Evolutionary conservation across 2,329 filamentous ascomycete species (phyloP).

Genomic region (Pseudohalonectria lignicola): DNA sequence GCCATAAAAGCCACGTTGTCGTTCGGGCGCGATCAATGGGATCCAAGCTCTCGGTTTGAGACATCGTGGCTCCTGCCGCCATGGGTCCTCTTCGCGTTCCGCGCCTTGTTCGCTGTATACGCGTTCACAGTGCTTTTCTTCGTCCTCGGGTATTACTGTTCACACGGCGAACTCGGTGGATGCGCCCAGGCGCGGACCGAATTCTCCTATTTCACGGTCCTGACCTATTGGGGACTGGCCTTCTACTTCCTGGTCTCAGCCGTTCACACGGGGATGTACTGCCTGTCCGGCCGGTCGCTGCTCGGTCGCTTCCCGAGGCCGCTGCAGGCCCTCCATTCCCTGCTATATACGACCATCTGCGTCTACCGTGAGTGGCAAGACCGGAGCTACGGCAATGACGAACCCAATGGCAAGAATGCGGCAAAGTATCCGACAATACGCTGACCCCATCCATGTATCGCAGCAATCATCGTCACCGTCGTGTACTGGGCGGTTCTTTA

Average conservation of each 20-base stretch:
- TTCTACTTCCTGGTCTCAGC: conserved; percentile 66
- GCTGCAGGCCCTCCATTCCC: conserved; percentile 52
- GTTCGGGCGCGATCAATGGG: conserved; percentile 31
- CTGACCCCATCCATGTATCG: too few species aligned
- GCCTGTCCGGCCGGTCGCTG: conserved; percentile 37
- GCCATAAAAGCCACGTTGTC: too few species aligned
- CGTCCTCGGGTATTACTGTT: conserved; percentile 54
- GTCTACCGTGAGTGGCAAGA: too few species aligned
- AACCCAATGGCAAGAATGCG: too few species aligned
- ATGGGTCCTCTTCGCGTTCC: conserved; percentile 44
- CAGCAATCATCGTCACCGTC: conserved; percentile 58
- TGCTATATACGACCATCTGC: conserved; percentile 52
- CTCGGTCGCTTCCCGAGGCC: conserved; percentile 48
- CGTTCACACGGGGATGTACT: conserved; percentile 60
- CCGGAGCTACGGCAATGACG: too few species aligned
- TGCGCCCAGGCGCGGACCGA: conserved; percentile 35
- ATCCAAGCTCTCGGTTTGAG: conserved; percentile 55
- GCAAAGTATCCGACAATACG: too few species aligned
- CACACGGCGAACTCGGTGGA: conserved; percentile 30
- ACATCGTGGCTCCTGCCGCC: conserved; percentile 76
- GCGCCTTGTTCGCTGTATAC: conserved; percentile 51
- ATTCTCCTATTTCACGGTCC: conserved; percentile 75
- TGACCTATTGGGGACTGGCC: conserved; percentile 69
- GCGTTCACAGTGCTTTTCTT: conserved; percentile 59
- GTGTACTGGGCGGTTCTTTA: conserved; percentile 61